Conservation (phyloP, 2,329 filamentous ascomycete genomes). For the Penicillium griseofulvum region DNA sequence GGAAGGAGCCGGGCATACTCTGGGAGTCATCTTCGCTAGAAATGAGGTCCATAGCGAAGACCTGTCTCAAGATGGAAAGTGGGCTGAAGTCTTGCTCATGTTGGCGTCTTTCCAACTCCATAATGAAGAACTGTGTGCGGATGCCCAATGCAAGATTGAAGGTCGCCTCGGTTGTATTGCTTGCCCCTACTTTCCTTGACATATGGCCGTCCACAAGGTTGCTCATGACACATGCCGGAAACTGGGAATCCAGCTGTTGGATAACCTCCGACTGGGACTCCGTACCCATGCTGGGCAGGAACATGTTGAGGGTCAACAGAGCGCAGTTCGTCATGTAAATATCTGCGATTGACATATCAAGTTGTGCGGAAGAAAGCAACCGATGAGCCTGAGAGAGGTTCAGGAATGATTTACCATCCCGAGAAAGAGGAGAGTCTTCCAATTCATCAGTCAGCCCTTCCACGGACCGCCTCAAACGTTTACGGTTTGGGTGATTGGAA, state of each 20-base stretch:
- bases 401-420: conserved; percentile 36
- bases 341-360: conserved; percentile 35
- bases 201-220: conserved; percentile 21
- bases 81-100: conserved; percentile 39
- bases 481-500: neutral
- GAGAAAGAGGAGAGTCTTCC: conserved; percentile 22
- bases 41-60: conserved; percentile 40
- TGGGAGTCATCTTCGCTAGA: conserved; percentile 16
- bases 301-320: conserved; percentile 40
- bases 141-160: conserved; percentile 53
- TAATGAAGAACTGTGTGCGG: conserved; percentile 55
- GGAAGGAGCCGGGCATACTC: conserved; percentile 17
- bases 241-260: conserved; percentile 33
- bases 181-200: conserved; percentile 34
- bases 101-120: conserved; percentile 37
- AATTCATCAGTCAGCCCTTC: conserved; percentile 26
- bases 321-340: conserved; percentile 47
- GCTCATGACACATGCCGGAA: conserved; percentile 37
- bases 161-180: conserved; percentile 41
- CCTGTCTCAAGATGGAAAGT: conserved; percentile 36
- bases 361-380: conserved; percentile 29
- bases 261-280: conserved; percentile 22
- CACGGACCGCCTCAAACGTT: conserved; percentile 22
- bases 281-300: conserved; percentile 29
- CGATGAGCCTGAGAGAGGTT: conserved; percentile 29